Base-by-base conservation (phyloP, 2,329 filamentous ascomycete genomes). In the Diaporthe ilicicola region DNA sequence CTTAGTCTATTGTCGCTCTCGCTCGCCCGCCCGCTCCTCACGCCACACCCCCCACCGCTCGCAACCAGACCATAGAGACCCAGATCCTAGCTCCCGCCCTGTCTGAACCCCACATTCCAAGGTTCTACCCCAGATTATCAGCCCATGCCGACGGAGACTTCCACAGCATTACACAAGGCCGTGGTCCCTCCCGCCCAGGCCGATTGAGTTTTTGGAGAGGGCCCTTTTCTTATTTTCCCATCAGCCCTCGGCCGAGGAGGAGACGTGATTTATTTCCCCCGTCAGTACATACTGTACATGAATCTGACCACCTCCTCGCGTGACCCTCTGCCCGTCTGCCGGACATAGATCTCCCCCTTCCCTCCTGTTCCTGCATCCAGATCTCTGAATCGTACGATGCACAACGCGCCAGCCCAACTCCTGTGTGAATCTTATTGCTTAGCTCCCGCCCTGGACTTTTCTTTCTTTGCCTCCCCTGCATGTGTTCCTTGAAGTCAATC, bases 41-140 rank as follows among this genome's bases (percentile, higher is more conserved):
- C 46, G 44, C 50, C 46, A 42, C 46, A 42, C 44, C 39, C 19
- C 37, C 37, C 51, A 46, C 55, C 34, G 37, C 27, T 39, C 24
- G 13, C n/a, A 44, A 51, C n/a, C 66, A 70, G 50, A 27, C 13
- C 15, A 19, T 15, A 39, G 34, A 56, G 22, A 32, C 37, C 54
- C 54, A 62, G 32, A 32, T 53, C 64, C 61, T 62, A 34, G 55
- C 46, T 44, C 24, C 59, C 24, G 46, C 54, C 46, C 64, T 62
- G 64, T 68, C 34, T 55, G 59, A 59, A 64, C 69, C 59, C 71
- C 71, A 73, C 69, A 69, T 68, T 70, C 59, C 59, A 64, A 50
- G 42, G 59, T 64, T 64, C 59, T 73, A 73, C 71, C 71, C 71
- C 71, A 71, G 71, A 73, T 73, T 73, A 71, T 73, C 69, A 71